Percentiles rank a stretch among this genome's conserved stretches.
phyloP scores from a whole-genome alignment of 2,329 filamentous ascomycete genomes.

The Cercospora berteroae region DNA sequence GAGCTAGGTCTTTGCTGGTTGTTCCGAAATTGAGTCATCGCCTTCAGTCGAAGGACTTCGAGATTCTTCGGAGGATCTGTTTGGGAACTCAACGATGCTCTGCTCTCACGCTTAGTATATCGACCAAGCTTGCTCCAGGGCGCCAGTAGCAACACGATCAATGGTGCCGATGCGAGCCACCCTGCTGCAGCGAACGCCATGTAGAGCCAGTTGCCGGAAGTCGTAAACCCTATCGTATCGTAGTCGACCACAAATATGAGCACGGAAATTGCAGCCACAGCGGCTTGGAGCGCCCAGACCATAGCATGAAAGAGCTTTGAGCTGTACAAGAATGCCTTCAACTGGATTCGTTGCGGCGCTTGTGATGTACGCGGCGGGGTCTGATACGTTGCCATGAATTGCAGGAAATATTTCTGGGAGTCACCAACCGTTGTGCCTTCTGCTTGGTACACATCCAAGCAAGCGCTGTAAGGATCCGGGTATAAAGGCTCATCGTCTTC shows the following conservation, averaged over 20 bases:
- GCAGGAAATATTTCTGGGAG: slow-evolving; percentile 13
- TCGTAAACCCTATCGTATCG: slow-evolving; percentile 11
- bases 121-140: slow-evolving; percentile 15
- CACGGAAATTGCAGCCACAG: slow-evolving; percentile 3
- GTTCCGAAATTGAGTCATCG: neutral
- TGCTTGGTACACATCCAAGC: neutral
- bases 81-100: neutral
- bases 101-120: slow-evolving; percentile 13
- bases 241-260: slow-evolving; percentile 15
- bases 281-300: slow-evolving; percentile 14
- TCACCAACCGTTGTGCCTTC: neutral
- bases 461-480: slow-evolving; percentile 13
- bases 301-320: slow-evolving; percentile 17
- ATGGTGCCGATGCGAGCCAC: slow-evolving; percentile 3
- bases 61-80: neutral
- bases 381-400: slow-evolving; percentile 20
- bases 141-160: neutral
- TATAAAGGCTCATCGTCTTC: slow-evolving; percentile 15
- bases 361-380: slow-evolving; percentile 11
- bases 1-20: neutral
- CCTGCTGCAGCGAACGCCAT: slow-evolving; percentile 12
- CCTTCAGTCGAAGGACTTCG: neutral
- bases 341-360: slow-evolving; percentile 15
- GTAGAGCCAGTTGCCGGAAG: slow-evolving; percentile 13
- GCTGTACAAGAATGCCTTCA: slow-evolving; percentile 23